Percentiles rank a stretch among this genome's conserved stretches.
phyloP scores from a whole-genome alignment of 2,329 filamentous ascomycete species.

The Lecanosticta acicola region DNA sequence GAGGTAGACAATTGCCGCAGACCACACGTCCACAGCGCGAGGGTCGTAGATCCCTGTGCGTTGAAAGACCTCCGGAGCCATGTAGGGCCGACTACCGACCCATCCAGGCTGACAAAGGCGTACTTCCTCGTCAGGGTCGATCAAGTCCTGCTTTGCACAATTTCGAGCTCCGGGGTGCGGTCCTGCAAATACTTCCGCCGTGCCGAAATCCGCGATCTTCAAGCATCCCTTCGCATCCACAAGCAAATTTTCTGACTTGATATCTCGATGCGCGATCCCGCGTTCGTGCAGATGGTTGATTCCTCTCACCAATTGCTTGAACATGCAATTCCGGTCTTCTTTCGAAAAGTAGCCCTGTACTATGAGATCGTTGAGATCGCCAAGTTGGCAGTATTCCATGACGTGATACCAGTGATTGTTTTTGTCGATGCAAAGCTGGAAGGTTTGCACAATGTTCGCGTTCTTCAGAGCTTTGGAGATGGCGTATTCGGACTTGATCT shows the following conservation, averaged over 20 bases:
- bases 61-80: slow-evolving; percentile 74
- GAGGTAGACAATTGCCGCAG: slow-evolving; percentile 75
- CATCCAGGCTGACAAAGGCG: slow-evolving; percentile 72
- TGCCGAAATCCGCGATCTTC: slow-evolving; percentile 89
- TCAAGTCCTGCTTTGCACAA: slow-evolving; percentile 52
- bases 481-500: slow-evolving; percentile 86
- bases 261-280: slow-evolving; percentile 83
- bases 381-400: slow-evolving; percentile 84
- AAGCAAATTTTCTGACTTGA: slow-evolving; percentile 83
- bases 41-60: slow-evolving; percentile 66
- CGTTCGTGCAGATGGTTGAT: slow-evolving; percentile 75
- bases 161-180: slow-evolving; percentile 68
- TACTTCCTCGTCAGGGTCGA: slow-evolving; percentile 65
- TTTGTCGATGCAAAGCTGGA: slow-evolving; percentile 65
- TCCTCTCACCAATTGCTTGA: slow-evolving; percentile 82
- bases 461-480: slow-evolving; percentile 81
- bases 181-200: slow-evolving; percentile 78
- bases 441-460: slow-evolving; percentile 78
- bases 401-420: slow-evolving; percentile 75
- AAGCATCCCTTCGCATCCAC: slow-evolving; percentile 73
- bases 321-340: slow-evolving; percentile 72
- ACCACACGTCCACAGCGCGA: slow-evolving; percentile 78
- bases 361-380: slow-evolving; percentile 72
- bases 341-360: slow-evolving; percentile 60
- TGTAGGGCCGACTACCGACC: slow-evolving; percentile 80